phyloP scores from a whole-genome alignment of 2,329 filamentous ascomycete species.

The Massarina eburnea region DNA sequence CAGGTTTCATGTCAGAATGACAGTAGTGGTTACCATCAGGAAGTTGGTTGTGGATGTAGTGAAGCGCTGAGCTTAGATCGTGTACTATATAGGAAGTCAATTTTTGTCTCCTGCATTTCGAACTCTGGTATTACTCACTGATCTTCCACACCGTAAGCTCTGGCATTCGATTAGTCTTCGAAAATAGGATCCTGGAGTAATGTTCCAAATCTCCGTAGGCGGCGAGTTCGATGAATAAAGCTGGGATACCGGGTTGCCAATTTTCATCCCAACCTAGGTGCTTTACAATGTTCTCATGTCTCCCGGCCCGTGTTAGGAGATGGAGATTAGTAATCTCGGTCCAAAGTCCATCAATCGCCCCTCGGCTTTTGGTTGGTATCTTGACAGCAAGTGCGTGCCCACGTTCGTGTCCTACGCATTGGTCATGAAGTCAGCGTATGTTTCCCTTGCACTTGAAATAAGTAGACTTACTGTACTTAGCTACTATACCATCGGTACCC shows the following conservation, averaged over 20 bases:
- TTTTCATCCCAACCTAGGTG: constrained; percentile 7
- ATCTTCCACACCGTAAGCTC: constrained; percentile 33
- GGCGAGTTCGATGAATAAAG: constrained; percentile 21
- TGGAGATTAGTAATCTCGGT: not conserved
- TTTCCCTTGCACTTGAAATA: too few relatives aligned
- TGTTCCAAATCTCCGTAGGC: constrained; percentile 15
- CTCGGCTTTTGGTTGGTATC: too few relatives aligned
- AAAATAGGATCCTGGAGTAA: constrained; percentile 10
- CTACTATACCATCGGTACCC: too few relatives aligned
- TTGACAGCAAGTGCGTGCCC: too few relatives aligned
- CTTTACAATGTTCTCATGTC: constrained; percentile 15
- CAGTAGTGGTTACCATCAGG: constrained; percentile 51
- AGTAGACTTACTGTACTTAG: too few relatives aligned
- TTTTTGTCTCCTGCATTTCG: too few relatives aligned
- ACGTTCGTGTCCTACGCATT: too few relatives aligned
- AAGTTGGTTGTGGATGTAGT: constrained; percentile 22
- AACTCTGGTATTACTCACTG: not conserved
- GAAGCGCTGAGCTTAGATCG: constrained; percentile 24
- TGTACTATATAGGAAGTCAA: too few relatives aligned
- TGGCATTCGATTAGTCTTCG: constrained; percentile 4
- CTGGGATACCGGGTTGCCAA: constrained; percentile 11
- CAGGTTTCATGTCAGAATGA: constrained; percentile 89
- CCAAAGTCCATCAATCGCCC: not conserved
- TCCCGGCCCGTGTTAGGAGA: not conserved
- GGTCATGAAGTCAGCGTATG: too few relatives aligned